A percentile compares a stretch with the other conserved stretches of the same genome.
Conservation (phyloP, 2,329 filamentous ascomycete species). For the Alternaria angustiovoidea region DNA sequence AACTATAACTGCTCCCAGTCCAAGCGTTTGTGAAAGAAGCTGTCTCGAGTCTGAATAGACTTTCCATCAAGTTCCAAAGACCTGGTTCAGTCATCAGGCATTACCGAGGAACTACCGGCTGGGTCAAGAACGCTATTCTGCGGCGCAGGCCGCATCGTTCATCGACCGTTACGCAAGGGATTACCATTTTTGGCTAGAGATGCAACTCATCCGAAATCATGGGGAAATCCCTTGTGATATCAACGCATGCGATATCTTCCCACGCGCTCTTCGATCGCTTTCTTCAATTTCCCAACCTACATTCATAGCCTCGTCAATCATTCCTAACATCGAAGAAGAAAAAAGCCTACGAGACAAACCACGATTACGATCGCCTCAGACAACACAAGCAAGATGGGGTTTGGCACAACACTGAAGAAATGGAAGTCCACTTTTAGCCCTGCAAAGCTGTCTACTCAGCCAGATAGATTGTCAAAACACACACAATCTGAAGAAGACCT, state of each 20-base stretch:
- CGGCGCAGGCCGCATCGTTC: not conserved
- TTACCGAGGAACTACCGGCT: not conserved
- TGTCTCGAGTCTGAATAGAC: not conserved
- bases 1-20: not conserved
- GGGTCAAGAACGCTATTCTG: not conserved
- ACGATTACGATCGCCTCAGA: not conserved
- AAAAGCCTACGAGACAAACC: not conserved
- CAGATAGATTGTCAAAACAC: not conserved
- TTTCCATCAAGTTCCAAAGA: not conserved
- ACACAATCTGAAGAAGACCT: conserved; percentile 11
- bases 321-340: not conserved
- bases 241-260: not conserved
- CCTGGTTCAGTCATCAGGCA: not conserved
- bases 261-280: not conserved
- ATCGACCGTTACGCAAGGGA: not conserved
- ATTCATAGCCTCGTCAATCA: not conserved
- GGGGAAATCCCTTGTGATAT: not conserved
- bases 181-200: not conserved
- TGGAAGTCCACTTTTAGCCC: not conserved
- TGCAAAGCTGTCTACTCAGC: not conserved
- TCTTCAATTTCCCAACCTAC: not conserved
- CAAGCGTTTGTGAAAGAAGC: not conserved
- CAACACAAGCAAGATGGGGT: not conserved
- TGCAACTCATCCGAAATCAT: not conserved
- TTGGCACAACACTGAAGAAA: not conserved